phyloP scores from a whole-genome alignment of 177 flowering plant genomes.

The Vitis hybrid region DNA sequence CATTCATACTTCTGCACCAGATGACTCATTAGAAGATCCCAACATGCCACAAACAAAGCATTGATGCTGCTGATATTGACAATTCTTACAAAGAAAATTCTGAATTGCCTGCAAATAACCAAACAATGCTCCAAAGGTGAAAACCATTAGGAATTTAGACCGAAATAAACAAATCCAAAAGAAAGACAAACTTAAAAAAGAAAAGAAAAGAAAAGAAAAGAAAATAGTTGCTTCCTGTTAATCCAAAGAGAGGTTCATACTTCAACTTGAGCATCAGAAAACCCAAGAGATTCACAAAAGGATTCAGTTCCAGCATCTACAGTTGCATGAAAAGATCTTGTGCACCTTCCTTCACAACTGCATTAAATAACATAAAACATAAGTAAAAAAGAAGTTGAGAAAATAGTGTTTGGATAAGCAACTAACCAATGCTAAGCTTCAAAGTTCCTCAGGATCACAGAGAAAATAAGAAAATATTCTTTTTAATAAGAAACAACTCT shows the following conservation, averaged over 20 bases:
- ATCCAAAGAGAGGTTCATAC: constrained; percentile 22
- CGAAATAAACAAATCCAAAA: too few relatives aligned
- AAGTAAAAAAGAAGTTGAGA: too few relatives aligned
- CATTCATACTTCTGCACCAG: constrained; percentile 49
- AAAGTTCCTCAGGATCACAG: too few relatives aligned
- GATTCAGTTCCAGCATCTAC: constrained; percentile 41
- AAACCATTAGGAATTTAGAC: neutral
- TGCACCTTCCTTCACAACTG: constrained; percentile 77
- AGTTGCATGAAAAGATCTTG: constrained; percentile 72
- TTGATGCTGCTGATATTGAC: constrained; percentile 58
- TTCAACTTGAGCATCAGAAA: constrained; percentile 37
- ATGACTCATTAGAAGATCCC: constrained; percentile 58
- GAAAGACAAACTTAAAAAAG: neutral
- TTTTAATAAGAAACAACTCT: too few relatives aligned
- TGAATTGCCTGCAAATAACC: constrained; percentile 43
- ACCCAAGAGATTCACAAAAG: constrained; percentile 52
- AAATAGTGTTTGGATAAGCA: too few relatives aligned
- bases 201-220: neutral
- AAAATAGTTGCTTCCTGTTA: neutral
- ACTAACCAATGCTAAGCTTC: too few relatives aligned
- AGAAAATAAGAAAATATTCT: too few relatives aligned
- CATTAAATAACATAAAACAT: constrained; percentile 1
- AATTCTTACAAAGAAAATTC: constrained; percentile 54
- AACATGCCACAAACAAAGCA: constrained; percentile 68
- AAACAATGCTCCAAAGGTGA: neutral